Conservation (phyloP, 495 filamentous ascomycete species). For the Penicillium robsamsonii region DNA sequence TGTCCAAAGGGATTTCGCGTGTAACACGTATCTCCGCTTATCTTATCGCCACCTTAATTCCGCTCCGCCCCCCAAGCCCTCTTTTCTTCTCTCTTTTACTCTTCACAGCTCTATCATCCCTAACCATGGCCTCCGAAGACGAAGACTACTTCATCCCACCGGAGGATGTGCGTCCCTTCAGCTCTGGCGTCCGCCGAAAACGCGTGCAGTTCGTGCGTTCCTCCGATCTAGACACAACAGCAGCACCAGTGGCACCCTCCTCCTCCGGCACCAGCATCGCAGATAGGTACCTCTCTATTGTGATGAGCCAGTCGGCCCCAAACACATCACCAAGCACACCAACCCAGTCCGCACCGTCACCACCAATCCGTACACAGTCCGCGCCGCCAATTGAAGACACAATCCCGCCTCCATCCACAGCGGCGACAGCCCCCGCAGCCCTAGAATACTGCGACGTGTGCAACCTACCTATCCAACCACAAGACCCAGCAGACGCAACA, state of each 20-base stretch:
- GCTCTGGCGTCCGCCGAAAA: conserved; percentile 72
- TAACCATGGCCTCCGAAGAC: conserved; percentile 33
- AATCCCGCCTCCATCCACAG: conserved; percentile 9
- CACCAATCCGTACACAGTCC: conserved; percentile 16
- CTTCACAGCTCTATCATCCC: not conserved
- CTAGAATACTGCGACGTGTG: conserved; percentile 55
- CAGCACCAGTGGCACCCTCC: conserved; percentile 28
- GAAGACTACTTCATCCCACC: conserved; percentile 67
- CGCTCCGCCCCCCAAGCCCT: not conserved
- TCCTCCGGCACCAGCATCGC: conserved; percentile 48
- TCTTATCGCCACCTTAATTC: conserved; percentile 17
- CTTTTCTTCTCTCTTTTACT: not conserved
- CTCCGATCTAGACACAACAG: conserved; percentile 48
- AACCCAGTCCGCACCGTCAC: conserved; percentile 2
- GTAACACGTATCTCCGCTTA: conserved; percentile 18
- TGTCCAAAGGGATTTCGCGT: conserved; percentile 17
- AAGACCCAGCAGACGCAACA: not conserved
- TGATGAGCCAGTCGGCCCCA: conserved; percentile 45
- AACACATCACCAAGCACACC: conserved; percentile 22
- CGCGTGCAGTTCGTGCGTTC: conserved; percentile 79
- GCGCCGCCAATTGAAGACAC: conserved; percentile 20
- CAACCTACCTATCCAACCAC: conserved; percentile 49
- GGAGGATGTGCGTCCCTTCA: conserved; percentile 73
- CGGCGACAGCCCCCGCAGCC: not conserved
- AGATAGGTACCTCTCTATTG: conserved; percentile 70